Evolutionary conservation across 2,329 filamentous ascomycete genomes (phyloP), one percentile per base, ranked within the genome.

Genomic region (Ophiostoma ulmi): DNA sequence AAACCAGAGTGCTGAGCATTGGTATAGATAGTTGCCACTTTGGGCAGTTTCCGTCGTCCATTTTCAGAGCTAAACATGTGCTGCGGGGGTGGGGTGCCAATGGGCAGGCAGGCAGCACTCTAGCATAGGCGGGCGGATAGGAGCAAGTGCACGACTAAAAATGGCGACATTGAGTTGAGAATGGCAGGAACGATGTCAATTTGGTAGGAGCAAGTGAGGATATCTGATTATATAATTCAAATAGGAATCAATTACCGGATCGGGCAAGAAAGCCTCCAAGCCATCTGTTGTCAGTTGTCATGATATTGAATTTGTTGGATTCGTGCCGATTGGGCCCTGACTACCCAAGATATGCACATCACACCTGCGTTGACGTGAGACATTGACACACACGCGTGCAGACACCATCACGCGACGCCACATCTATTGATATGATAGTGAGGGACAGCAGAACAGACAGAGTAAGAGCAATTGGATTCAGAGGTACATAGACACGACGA

Each of bases 81-180:
- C 58, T 63, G 58, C 26, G 58, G 58, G 52, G 58, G 58, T 35
- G 58, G 58, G 58, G 58, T 63, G 26, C 13, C 6, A 63, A 63
- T 36, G 17, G n/a, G 52, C n/a, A 17, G 22, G 10, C 44, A 48
- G 41, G 41, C 41, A 3, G n/a, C 48, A 31, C 31, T 31, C 31
- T 31, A 31, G 31, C 48, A 55, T 7, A 61, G 55, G 11, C 26
- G n/a, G 52, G 52, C 39, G 39, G 39, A 17, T 52, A 52, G 6
- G 44, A 2, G 2, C 22, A 5, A 20, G 26, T 35, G 8, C 20
- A 20, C 2, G 52, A 5, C 26, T 44, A 63, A 26, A 8, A 13
- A 63, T 63, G 58, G 26, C 26, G 58, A 58, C 52, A 58, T 58
- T 63, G 55, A 2, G 22, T 3, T 61, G 55, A 11, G 31, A 61